A percentile compares a stretch with the other conserved stretches of the same genome.
Conservation (phyloP, 2,329 filamentous ascomycete genomes). For the Curvularia verruculosa region DNA sequence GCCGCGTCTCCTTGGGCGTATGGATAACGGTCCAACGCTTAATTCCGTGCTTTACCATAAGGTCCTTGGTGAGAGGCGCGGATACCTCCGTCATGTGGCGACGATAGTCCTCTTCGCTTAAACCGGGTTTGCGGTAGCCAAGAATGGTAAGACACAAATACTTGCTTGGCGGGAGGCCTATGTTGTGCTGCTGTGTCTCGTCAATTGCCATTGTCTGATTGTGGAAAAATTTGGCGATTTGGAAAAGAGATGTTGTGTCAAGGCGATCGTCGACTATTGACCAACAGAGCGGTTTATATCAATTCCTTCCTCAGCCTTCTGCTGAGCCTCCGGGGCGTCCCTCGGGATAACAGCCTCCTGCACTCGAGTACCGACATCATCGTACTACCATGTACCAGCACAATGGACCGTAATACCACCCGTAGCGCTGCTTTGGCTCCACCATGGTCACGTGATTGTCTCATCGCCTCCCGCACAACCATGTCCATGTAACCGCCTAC, state of each 20-base stretch:
- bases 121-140: conserved; percentile 56
- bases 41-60: conserved; percentile 59
- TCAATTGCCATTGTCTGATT: not conserved
- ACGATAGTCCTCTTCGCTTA: conserved; percentile 57
- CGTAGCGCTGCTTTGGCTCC: not conserved
- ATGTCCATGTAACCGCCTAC: no score
- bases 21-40: conserved; percentile 57
- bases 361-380: not conserved
- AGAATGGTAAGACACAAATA: conserved; percentile 57
- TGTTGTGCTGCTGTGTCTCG: not conserved
- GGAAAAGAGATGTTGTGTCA: not conserved
- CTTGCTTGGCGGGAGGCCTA: conserved; percentile 9
- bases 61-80: conserved; percentile 54
- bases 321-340: not conserved
- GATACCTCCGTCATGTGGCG: conserved; percentile 57
- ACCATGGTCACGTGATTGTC: not conserved
- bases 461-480: not conserved
- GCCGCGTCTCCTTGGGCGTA: conserved; percentile 46
- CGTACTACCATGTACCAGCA: not conserved
- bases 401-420: conserved; percentile 1
- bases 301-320: not conserved
- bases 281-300: not conserved
- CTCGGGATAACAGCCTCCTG: not conserved
- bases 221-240: not conserved
- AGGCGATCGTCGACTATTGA: not conserved